Evolutionary conservation across 2,329 filamentous ascomycete species (phyloP).

Genomic region (Pseudogymnoascus sp.): DNA sequence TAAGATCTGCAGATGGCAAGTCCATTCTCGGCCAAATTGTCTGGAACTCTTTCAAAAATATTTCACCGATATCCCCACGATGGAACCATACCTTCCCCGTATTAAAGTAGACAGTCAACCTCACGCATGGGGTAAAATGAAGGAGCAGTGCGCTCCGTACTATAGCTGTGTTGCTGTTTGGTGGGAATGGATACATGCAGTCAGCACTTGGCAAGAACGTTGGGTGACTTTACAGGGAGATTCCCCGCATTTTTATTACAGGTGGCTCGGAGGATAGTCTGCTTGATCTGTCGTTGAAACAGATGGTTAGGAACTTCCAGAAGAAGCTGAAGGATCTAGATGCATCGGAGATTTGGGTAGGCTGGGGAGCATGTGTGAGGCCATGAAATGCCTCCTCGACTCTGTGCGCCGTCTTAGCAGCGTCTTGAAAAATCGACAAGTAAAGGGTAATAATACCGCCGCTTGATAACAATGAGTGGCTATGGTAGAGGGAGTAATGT

Average conservation of each 20-base stretch:
- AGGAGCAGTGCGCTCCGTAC: constrained; percentile 58
- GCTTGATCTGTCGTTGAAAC: constrained; percentile 58
- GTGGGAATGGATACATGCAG: constrained; percentile 62
- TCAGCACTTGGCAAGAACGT: constrained; percentile 61
- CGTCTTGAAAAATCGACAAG: background rate
- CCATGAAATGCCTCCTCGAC: background rate
- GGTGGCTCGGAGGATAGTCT: constrained; percentile 66
- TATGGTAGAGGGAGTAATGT: too few relatives aligned
- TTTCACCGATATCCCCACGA: constrained; percentile 6
- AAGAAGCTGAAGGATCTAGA: constrained; percentile 46
- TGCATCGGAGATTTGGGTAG: constrained; percentile 17
- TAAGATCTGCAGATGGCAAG: background rate
- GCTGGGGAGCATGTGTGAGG: background rate
- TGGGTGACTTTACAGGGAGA: constrained; percentile 60
- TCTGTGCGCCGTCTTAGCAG: background rate
- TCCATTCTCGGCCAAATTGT: background rate
- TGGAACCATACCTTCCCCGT: background rate
- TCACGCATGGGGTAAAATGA: constrained; percentile 60
- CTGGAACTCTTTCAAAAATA: background rate
- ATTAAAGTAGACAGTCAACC: constrained; percentile 6
- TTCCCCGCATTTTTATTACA: constrained; percentile 52
- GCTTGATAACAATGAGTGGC: too few relatives aligned
- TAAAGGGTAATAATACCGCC: background rate
- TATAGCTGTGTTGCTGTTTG: constrained; percentile 61
- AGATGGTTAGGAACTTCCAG: constrained; percentile 58